Conservation (phyloP, 352 stramenopile species). For the Phytopythium kandeliae region DNA sequence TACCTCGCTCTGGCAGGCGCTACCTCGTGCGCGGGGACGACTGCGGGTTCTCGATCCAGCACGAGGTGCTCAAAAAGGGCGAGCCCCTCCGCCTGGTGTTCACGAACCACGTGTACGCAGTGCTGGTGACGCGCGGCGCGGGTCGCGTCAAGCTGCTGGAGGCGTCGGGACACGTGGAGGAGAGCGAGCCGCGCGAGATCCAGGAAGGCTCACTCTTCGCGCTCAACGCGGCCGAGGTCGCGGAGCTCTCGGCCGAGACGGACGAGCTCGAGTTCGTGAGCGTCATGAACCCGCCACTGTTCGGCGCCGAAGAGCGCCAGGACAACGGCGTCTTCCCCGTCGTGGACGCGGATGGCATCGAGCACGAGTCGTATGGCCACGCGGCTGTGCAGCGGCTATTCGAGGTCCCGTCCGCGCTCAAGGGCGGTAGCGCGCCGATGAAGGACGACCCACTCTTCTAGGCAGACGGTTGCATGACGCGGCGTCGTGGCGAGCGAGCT, state of each 20-base stretch:
- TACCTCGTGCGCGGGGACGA: constrained; percentile 67
- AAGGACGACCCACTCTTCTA: constrained; percentile 79
- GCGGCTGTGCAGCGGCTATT: constrained; percentile 50
- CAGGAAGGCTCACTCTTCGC: constrained; percentile 48
- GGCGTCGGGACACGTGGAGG: constrained; percentile 23
- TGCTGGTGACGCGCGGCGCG: constrained; percentile 57
- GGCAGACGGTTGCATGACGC: background rate
- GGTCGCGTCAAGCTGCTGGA: constrained; percentile 52
- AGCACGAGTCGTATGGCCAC: constrained; percentile 51
- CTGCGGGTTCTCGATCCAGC: constrained; percentile 74
- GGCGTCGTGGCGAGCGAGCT: background rate
- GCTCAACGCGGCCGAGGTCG: constrained; percentile 48
- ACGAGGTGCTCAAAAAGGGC: constrained; percentile 61
- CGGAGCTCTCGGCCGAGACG: constrained; percentile 43
- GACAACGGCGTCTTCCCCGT: constrained; percentile 61
- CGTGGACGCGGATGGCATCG: constrained; percentile 56
- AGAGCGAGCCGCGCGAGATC: constrained; percentile 30
- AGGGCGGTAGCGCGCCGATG: constrained; percentile 69
- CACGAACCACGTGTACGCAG: constrained; percentile 70
- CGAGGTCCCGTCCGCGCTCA: constrained; percentile 65
- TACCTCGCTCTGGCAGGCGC: constrained; percentile 19
- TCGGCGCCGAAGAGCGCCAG: constrained; percentile 42
- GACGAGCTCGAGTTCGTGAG: constrained; percentile 73
- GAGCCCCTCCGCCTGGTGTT: constrained; percentile 49
- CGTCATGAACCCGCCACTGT: constrained; percentile 78